These are phyloP conservation scores for Aspergillus aculeatus DNA, from an alignment of 2,329 filamentous ascomycete species.

Conservation along the genomic window DNA sequence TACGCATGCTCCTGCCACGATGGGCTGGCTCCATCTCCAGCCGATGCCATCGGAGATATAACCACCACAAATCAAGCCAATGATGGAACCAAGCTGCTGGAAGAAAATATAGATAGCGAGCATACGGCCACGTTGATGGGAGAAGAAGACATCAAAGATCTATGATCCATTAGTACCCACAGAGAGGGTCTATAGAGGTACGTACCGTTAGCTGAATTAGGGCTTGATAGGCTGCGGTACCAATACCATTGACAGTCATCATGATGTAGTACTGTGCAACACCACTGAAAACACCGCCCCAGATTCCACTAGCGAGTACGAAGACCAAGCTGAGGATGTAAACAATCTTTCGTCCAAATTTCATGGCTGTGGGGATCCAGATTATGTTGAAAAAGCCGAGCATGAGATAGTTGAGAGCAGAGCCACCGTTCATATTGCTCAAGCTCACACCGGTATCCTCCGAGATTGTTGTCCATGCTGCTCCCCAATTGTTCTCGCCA, in stretches of 20 bases:
- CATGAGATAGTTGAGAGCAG: constrained; percentile 43
- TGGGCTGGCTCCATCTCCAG: constrained; percentile 38
- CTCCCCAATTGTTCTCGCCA: constrained; percentile 44
- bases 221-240: constrained; percentile 40
- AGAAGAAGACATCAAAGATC: constrained; percentile 43
- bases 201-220: constrained; percentile 40
- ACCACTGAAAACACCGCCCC: constrained; percentile 28
- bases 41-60: constrained; percentile 36
- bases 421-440: constrained; percentile 44
- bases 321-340: constrained; percentile 37
- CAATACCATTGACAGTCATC: constrained; percentile 33
- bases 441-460: constrained; percentile 39
- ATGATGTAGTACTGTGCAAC: constrained; percentile 33
- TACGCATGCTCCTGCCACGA: constrained; percentile 34
- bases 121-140: constrained; percentile 39
- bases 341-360: constrained; percentile 35
- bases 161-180: constrained; percentile 7
- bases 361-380: constrained; percentile 37
- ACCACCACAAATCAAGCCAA: constrained; percentile 39
- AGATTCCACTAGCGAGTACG: constrained; percentile 31
- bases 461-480: constrained; percentile 44
- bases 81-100: constrained; percentile 41
- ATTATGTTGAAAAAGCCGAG: constrained; percentile 45
- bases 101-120: constrained; percentile 42
- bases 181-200: neutral